phyloP scores from a whole-genome alignment of 257 asterid species.

The Solanum virginianum region DNA sequence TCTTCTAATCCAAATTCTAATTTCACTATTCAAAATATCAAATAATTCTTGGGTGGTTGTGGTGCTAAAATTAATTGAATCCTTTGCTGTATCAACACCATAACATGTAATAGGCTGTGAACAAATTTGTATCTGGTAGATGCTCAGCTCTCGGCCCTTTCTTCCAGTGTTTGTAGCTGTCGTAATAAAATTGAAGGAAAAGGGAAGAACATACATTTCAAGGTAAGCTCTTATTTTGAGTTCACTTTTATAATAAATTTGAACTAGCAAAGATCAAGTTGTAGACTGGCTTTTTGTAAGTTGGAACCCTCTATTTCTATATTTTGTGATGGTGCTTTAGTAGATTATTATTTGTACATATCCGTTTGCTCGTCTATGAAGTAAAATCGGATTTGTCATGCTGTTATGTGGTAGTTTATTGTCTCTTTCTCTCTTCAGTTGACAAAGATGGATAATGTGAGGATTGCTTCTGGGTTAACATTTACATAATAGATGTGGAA shows the following conservation, averaged over 20 bases:
- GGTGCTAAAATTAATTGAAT: not conserved
- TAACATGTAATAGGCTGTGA: not conserved
- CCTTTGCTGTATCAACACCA: slow-evolving; percentile 34
- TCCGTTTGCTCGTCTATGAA: not conserved
- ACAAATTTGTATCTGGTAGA: not conserved
- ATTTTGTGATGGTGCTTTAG: not conserved
- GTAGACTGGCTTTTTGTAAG: not conserved
- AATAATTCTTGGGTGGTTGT: not conserved
- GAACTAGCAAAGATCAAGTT: not conserved
- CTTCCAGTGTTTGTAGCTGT: not conserved
- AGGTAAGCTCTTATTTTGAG: not conserved
- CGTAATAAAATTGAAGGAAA: not conserved
- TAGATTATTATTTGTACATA: not conserved
- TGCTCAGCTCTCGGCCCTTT: not conserved
- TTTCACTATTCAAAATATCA: too few species aligned
- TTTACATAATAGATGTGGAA: not conserved
- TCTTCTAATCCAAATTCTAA: too few species aligned
- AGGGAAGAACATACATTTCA: not conserved
- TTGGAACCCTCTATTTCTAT: not conserved
- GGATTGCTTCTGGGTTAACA: not conserved
- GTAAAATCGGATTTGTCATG: not conserved
- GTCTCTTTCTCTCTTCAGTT: not conserved
- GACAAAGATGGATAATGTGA: not conserved
- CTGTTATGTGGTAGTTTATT: not conserved
- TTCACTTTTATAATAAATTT: not conserved